Evolutionary conservation across 2,329 filamentous ascomycete genomes (phyloP), one percentile per base, ranked within the genome.

Genomic region (Dactylellina leptospora): DNA sequence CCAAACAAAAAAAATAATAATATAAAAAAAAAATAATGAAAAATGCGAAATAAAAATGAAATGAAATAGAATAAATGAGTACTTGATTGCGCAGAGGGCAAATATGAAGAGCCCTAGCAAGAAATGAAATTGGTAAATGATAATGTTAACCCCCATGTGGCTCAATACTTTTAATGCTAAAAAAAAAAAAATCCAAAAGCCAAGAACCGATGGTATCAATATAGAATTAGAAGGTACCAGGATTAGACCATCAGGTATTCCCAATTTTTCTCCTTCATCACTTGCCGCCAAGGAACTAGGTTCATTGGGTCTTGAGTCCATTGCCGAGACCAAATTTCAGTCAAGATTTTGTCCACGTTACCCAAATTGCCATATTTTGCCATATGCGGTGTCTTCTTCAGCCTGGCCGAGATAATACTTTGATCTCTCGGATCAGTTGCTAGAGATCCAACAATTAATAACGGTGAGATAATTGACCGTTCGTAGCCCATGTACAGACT

Each of bases 221-320:
- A n/a, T n/a, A n/a, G n/a, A n/a, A n/a, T n/a, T n/a, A n/a, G n/a
- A n/a, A n/a, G n/a, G n/a, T n/a, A n/a, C n/a, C n/a, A n/a, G n/a
- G n/a, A n/a, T 71, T 22, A 72, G 42, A 73, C 69, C 56, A 73
- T 61, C 11, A 73, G 42, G 23, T 73, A 73, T 51, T 62, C 69
- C 69, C 69, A 73, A n/a, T 44, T 50, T 16, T 68, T 73, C 55
- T 73, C 55, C 22, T 23, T 54, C 69, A 73, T 73, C 16, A 73
- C 55, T 27, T 73, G 54, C 8, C 69, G 69, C 69, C 69, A 73
- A 9, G 69, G 69, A 13, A 68, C 50, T 1, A 38, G 22, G 8
- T 58, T 23, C 5, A 23, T 30, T 28, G 54, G 56, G 18, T 62
- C 54, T 16, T 47, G 18, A 4, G 45, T 50, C 69, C 62, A 73